Evolutionary conservation across 1,284 basidiomycete species (phyloP).

Genomic region (Austroboletus niveus): DNA sequence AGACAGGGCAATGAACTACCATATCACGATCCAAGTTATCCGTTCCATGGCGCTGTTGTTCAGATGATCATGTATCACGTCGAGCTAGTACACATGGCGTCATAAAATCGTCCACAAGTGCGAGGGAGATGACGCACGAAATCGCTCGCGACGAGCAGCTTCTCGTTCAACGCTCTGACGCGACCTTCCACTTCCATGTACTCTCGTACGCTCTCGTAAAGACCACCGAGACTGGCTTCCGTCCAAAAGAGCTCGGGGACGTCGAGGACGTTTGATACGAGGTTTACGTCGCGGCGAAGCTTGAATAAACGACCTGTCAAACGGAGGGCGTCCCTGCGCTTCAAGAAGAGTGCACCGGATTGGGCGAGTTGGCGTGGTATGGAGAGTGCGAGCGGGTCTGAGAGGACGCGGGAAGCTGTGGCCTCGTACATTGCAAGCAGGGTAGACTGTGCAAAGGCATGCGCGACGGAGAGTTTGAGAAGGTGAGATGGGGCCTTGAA

Average conservation of each 20-base stretch:
- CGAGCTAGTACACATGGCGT: conserved; percentile 52
- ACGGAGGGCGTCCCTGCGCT: conserved; percentile 80
- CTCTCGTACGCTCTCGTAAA: conserved; percentile 92
- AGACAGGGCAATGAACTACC: conserved; percentile 43
- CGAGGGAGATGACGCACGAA: conserved; percentile 54
- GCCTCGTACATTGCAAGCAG: conserved; percentile 89
- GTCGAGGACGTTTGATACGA: conserved; percentile 92
- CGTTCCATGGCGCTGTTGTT: conserved; percentile 90
- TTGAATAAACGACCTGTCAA: conserved; percentile 90
- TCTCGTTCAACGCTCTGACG: conserved; percentile 88
- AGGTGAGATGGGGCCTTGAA: conserved; percentile 88
- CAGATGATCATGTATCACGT: conserved; percentile 92
- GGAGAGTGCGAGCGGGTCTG: conserved; percentile 71
- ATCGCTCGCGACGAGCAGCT: conserved; percentile 84
- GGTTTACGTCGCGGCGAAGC: conserved; percentile 85
- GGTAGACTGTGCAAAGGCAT: conserved; percentile 93
- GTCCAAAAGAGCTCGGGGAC: conserved; percentile 96
- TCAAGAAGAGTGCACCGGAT: conserved; percentile 77
- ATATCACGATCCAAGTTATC: conserved; percentile 96
- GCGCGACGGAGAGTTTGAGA: conserved; percentile 87
- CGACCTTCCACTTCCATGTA: conserved; percentile 91
- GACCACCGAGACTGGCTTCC: conserved; percentile 83
- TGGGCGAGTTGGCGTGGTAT: conserved; percentile 86
- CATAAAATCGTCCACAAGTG: background rate
- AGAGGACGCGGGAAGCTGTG: conserved; percentile 75